phyloP scores from a whole-genome alignment of 805 yeast species.

The Metschnikowia santaceciliae region DNA sequence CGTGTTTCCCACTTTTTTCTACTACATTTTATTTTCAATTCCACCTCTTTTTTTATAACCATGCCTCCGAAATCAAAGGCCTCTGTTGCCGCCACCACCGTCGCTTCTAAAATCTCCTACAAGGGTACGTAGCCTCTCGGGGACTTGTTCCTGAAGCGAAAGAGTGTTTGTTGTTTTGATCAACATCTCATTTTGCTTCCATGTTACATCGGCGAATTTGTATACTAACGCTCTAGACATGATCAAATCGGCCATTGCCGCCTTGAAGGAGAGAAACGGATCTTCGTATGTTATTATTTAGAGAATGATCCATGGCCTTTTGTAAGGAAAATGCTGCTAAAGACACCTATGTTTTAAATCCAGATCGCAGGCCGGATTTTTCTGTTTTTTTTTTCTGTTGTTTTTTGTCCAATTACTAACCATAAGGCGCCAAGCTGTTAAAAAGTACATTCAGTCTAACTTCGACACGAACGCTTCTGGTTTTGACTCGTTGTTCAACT shows the following conservation, averaged over 20 bases:
- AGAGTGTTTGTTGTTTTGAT: slow-evolving; percentile 5
- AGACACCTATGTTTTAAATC: background rate
- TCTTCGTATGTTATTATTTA: slow-evolving; percentile 47
- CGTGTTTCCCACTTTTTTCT: slow-evolving; percentile 1
- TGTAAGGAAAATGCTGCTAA: background rate
- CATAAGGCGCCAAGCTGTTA: slow-evolving; percentile 77
- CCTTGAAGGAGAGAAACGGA: slow-evolving; percentile 78
- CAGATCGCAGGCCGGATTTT: background rate
- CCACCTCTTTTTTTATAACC: background rate
- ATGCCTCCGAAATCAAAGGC: slow-evolving; percentile 16
- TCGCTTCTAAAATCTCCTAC: slow-evolving; percentile 13
- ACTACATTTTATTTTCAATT: background rate
- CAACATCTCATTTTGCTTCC: background rate
- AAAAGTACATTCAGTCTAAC: slow-evolving; percentile 71
- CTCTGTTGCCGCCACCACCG: slow-evolving; percentile 6
- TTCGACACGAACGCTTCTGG: slow-evolving; percentile 54
- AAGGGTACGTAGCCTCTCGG: slow-evolving; percentile 13
- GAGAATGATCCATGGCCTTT: background rate
- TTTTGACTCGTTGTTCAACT: slow-evolving; percentile 73
- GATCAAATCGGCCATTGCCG: slow-evolving; percentile 63
- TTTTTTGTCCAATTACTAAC: slow-evolving; percentile 16
- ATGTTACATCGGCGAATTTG: background rate
- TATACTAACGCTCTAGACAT: slow-evolving; percentile 40
- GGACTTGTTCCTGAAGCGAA: background rate
- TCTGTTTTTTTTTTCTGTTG: too few relatives aligned